Base-by-base conservation (phyloP, 495 filamentous ascomycete genomes). In the Hypoxylon trugodes region DNA sequence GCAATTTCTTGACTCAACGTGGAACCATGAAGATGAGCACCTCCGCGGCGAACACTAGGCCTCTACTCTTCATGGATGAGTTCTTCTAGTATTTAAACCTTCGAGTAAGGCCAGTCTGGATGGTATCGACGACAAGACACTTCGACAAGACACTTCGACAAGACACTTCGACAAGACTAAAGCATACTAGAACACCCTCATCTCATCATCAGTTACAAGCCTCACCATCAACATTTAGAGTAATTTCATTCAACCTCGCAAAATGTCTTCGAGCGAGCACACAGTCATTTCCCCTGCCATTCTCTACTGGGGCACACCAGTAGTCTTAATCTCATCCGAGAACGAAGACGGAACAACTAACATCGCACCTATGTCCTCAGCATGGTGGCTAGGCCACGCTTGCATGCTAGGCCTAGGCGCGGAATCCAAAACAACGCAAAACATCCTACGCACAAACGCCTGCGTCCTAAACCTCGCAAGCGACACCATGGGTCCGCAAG, bases 261-360 rank as follows among this genome's bases (percentile, higher is more conserved):
- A 42, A 46, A 66, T 61, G 63, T 57, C 63, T 12, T 56, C 56
- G 32, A 57, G 13, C 28, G 47, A 61, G 37, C 75, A 77, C 58
- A 57, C 53, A 13, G 65, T 73, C 40, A 79, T 81, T 59, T 69
- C 72, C 30, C 79, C 79, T 1, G 76, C 78, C n/a, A 80, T 80
- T 26, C 53, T 78, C 51, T 81, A 80, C 70, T 75, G 72, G 77
- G 79, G 78, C 48, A 81, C 77, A 1, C 76, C 77, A 15, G 74
- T 79, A 25, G 73, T 80, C 25, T 54, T 81, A 16, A 68, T 80
- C 22, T 72, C 77, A 12, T 78, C 77, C 32, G 62, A 73, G 40
- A 81, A 81, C 56, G 70, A 71, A 66, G 77, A 80, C 58, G 69
- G 70, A 3, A 74, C 76, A 13, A 57, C 64, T 59, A 80, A 80